Evolutionary conservation across 148 eudicot genomes (phyloP).

Genomic region (Pouteria glomerata): DNA sequence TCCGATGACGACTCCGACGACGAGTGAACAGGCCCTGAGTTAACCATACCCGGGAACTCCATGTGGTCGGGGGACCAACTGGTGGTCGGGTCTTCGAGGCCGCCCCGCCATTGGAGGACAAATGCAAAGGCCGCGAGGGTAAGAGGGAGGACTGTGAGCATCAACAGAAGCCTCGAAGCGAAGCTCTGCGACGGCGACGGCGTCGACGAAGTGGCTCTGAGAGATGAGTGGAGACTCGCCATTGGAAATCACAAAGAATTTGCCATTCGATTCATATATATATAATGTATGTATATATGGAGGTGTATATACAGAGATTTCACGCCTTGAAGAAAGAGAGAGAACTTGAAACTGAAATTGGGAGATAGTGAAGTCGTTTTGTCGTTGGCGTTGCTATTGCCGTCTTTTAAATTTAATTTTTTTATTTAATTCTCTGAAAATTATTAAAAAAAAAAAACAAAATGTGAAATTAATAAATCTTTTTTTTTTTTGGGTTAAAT

Average conservation of each 20-base stretch:
- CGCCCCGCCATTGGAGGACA: constrained; percentile 59
- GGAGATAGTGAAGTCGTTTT: constrained; percentile 18
- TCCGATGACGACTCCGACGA: constrained; percentile 9
- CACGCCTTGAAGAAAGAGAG: too few relatives aligned
- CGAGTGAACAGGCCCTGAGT: constrained; percentile 5
- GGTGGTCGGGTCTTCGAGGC: constrained; percentile 26
- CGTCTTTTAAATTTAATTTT: not conserved
- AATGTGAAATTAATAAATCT: too few relatives aligned
- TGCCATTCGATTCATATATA: not conserved
- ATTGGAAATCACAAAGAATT: constrained; percentile 27
- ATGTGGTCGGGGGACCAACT: constrained; percentile 24
- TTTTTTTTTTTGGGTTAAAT: not conserved
- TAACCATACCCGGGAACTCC: constrained; percentile 35
- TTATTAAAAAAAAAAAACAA: too few relatives aligned
- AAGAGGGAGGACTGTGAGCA: constrained; percentile 44
- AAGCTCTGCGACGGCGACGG: constrained; percentile 20
- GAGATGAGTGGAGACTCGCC: constrained; percentile 47
- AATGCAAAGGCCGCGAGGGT: constrained; percentile 49
- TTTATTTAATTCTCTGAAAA: not conserved
- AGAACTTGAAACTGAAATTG: too few relatives aligned
- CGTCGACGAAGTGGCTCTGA: constrained; percentile 35
- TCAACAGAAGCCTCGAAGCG: constrained; percentile 27
- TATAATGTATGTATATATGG: not conserved
- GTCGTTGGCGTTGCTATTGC: constrained; percentile 22
- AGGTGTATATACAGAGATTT: too few relatives aligned